Conservation (phyloP, 2,329 filamentous ascomycete species). For the Microdochium bolleyi region DNA sequence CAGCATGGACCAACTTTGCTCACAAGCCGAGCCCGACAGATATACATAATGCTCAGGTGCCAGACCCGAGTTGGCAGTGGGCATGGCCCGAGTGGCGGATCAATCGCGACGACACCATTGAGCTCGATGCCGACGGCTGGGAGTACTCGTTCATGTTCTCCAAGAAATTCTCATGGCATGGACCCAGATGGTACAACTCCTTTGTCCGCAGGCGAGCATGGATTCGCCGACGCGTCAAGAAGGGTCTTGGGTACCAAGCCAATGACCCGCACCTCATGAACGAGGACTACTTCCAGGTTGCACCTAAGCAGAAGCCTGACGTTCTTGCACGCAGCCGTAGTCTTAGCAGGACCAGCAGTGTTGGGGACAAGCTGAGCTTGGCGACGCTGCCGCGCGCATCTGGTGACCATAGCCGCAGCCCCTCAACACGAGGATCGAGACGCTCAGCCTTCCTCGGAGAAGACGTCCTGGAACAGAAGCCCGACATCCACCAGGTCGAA, state of each 20-base stretch:
- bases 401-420: constrained; percentile 9
- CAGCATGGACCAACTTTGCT: constrained; percentile 73
- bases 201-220: constrained; percentile 88
- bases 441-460: constrained; percentile 3
- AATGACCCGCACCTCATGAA: constrained; percentile 59
- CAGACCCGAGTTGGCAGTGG: constrained; percentile 95
- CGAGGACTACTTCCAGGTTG: constrained; percentile 73
- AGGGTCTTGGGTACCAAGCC: constrained; percentile 32
- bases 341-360: constrained; percentile 21
- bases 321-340: constrained; percentile 20
- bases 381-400: constrained; percentile 23
- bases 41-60: constrained; percentile 82
- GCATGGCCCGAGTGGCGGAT: constrained; percentile 59
- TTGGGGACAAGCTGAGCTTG: constrained; percentile 23
- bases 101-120: constrained; percentile 64
- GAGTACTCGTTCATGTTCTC: constrained; percentile 88
- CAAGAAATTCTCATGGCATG: constrained; percentile 74
- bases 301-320: constrained; percentile 24
- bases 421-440: not conserved
- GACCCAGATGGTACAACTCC: constrained; percentile 85
- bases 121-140: constrained; percentile 79
- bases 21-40: constrained; percentile 53
- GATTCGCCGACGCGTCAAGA: constrained; percentile 72
- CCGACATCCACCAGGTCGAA: constrained; percentile 53
- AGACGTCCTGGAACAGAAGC: constrained; percentile 47